Conservation (phyloP, 176 grass and related monocot species). For the Coix lacrymajobi region DNA sequence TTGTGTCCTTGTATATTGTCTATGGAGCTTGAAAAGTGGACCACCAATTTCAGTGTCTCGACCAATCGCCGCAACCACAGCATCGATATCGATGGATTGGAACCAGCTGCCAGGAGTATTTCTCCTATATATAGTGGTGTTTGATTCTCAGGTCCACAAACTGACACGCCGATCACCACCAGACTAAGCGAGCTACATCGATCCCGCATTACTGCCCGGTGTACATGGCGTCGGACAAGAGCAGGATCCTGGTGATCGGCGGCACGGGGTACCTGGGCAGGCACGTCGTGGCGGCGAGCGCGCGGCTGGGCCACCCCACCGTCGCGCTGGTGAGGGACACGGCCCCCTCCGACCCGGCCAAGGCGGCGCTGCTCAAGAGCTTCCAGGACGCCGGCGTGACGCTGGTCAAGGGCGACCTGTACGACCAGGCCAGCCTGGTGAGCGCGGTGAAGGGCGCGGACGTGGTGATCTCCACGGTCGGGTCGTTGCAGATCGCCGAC, state of each 20-base stretch:
- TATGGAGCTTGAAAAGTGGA: too few species aligned
- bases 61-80: too few species aligned
- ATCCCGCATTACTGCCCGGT: too few species aligned
- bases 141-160: too few species aligned
- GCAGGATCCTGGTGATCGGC: conserved; percentile 60
- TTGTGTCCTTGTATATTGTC: too few species aligned
- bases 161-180: too few species aligned
- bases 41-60: too few species aligned
- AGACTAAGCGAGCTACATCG: too few species aligned
- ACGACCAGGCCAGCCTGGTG: conserved; percentile 50
- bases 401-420: conserved; percentile 55
- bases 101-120: too few species aligned
- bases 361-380: conserved; percentile 48
- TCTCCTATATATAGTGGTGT: too few species aligned
- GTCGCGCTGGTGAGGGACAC: conserved; percentile 39
- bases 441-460: conserved; percentile 39
- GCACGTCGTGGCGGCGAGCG: conserved; percentile 50
- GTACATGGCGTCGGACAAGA: conserved; percentile 45
- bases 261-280: conserved; percentile 47
- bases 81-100: too few species aligned
- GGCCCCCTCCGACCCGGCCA: conserved; percentile 44
- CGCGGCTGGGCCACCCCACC: conserved; percentile 45
- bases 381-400: conserved; percentile 54
- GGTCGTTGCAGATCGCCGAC: conserved; percentile 31
- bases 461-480: conserved; percentile 56